Conservation (phyloP, 2,329 filamentous ascomycete species). For the Pyrenophora teres region DNA sequence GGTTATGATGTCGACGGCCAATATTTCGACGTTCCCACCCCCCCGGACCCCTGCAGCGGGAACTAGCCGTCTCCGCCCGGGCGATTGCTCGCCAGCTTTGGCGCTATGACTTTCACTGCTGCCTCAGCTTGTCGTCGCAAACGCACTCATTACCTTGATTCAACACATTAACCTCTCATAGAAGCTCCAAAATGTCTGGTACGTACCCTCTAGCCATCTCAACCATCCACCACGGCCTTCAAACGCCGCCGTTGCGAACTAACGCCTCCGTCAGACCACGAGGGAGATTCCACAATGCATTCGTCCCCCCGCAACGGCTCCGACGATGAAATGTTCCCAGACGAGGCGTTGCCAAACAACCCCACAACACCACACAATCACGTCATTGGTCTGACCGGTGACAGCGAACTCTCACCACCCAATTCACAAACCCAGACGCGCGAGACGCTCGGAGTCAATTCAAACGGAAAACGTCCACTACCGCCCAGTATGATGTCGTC, state of each 20-base stretch:
- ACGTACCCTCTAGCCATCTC: not conserved
- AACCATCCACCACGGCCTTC: constrained; percentile 14
- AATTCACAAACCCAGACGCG: constrained; percentile 53
- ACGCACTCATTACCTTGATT: constrained; percentile 3
- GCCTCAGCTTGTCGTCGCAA: constrained; percentile 2
- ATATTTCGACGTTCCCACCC: constrained; percentile 13
- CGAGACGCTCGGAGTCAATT: constrained; percentile 38
- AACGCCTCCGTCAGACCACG: constrained; percentile 49
- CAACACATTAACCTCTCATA: not conserved
- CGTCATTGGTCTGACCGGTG: constrained; percentile 22
- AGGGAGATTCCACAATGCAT: constrained; percentile 63
- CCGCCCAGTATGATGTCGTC: constrained; percentile 21
- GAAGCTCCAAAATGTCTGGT: constrained; percentile 18
- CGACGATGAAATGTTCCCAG: constrained; percentile 52
- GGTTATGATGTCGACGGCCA: constrained; percentile 9
- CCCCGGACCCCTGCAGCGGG: constrained; percentile 17
- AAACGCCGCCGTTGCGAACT: constrained; percentile 15
- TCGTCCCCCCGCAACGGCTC: constrained; percentile 48
- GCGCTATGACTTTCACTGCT: constrained; percentile 15
- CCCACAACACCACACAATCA: constrained; percentile 50
- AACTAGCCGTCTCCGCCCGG: constrained; percentile 11
- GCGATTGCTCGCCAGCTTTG: constrained; percentile 9
- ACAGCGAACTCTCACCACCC: constrained; percentile 60
- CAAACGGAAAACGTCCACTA: constrained; percentile 45
- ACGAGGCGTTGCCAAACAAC: constrained; percentile 43